A percentile compares a stretch with the other conserved stretches of the same genome.
These are phyloP conservation scores for Coemansia sp. DNA, from an alignment of 192 early-diverging fungal genomes.

Conservation along the genomic window DNA sequence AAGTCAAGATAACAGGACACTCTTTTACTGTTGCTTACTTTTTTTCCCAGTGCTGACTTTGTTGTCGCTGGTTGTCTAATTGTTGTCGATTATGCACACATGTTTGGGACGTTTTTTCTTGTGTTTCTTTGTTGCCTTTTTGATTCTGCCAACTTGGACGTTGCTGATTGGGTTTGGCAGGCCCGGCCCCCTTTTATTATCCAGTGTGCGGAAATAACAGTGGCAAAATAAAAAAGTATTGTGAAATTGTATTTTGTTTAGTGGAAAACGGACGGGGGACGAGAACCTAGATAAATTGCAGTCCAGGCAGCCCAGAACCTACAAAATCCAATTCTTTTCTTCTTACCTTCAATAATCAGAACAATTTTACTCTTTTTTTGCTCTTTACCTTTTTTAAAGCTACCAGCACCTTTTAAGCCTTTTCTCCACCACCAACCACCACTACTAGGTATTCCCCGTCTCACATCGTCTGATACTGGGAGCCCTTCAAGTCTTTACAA, in stretches of 20 bases:
- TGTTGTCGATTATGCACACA: neutral
- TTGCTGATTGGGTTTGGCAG: constrained; percentile 39
- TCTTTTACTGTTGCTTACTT: no score
- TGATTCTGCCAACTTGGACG: constrained; percentile 23
- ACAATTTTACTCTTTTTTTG: constrained; percentile 13
- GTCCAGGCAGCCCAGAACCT: constrained; percentile 12
- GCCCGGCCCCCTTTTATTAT: neutral
- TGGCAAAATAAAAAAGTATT: neutral
- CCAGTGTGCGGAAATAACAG: neutral
- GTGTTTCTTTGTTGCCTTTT: neutral
- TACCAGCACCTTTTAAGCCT: neutral
- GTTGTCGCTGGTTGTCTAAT: neutral
- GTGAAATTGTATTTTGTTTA: no score
- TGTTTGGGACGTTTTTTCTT: neutral
- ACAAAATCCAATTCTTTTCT: neutral
- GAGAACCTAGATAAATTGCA: constrained; percentile 29
- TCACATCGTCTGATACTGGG: constrained; percentile 9
- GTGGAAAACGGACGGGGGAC: constrained; percentile 3
- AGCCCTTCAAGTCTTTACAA: constrained; percentile 24
- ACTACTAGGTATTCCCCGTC: constrained; percentile 7
- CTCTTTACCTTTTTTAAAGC: constrained; percentile 13
- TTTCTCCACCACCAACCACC: neutral
- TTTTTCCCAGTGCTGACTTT: neutral
- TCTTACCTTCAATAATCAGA: constrained; percentile 3
- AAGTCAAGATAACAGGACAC: no score